phyloP scores from a whole-genome alignment of 441 rosid genomes.

The Croton laevigatus region DNA sequence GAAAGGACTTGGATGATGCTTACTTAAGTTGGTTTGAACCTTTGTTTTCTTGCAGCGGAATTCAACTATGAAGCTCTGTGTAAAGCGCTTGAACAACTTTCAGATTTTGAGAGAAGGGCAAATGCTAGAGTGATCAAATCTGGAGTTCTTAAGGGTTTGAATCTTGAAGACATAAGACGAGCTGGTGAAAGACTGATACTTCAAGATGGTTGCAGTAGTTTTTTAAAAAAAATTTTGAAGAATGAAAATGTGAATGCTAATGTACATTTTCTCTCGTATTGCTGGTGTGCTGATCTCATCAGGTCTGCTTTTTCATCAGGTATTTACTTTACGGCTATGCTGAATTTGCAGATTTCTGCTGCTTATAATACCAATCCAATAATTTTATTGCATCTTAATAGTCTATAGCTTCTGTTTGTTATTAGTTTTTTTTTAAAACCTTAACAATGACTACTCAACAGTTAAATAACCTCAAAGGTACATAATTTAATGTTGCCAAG shows the following conservation, averaged over 20 bases:
- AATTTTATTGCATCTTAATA: background rate
- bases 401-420: background rate
- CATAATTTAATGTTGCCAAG: background rate
- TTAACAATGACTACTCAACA: background rate
- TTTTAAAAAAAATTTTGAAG: slow-evolving; percentile 58
- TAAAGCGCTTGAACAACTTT: slow-evolving; percentile 65
- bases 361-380: background rate
- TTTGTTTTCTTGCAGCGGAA: slow-evolving; percentile 44
- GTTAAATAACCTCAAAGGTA: background rate
- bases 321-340: slow-evolving; percentile 14
- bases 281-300: slow-evolving; percentile 95
- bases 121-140: slow-evolving; percentile 79
- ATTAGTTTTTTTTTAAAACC: background rate
- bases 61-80: slow-evolving; percentile 62
- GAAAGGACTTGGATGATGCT: slow-evolving; percentile 14
- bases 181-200: slow-evolving; percentile 73
- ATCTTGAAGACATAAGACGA: slow-evolving; percentile 76
- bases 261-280: slow-evolving; percentile 74
- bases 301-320: slow-evolving; percentile 74
- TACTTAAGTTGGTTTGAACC: slow-evolving; percentile 1
- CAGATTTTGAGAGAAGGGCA: slow-evolving; percentile 69
- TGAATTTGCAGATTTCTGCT: slow-evolving; percentile 8
- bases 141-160: slow-evolving; percentile 76
- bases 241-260: slow-evolving; percentile 49
- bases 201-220: slow-evolving; percentile 73